Conservation (phyloP, 768 basidiomycete genomes). For the Baorangia bicolor region DNA sequence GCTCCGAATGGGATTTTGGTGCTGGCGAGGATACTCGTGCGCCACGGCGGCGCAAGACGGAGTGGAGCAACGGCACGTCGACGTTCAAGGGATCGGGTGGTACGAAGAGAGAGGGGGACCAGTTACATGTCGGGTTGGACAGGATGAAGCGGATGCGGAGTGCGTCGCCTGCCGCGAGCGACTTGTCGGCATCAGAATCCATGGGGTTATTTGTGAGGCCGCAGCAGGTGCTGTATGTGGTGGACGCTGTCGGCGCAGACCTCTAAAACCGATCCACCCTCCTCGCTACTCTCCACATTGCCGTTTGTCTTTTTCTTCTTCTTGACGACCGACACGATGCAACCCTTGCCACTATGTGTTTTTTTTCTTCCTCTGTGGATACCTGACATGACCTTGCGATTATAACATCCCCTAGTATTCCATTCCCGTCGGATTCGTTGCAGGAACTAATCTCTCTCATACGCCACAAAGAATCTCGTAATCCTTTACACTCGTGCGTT, state of each 20-base stretch:
- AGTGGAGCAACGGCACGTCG: conserved; percentile 30
- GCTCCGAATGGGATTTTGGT: conserved; percentile 65
- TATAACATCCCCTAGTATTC: conserved; percentile 13
- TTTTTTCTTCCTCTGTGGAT: conserved; percentile 9
- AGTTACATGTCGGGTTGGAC: conserved; percentile 39
- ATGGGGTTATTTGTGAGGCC: conserved; percentile 80
- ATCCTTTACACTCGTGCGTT: conserved; percentile 11
- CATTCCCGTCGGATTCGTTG: conserved; percentile 11
- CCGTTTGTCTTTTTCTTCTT: neutral
- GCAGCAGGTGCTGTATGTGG: conserved; percentile 83
- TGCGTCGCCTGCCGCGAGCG: conserved; percentile 63
- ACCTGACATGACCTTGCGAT: conserved; percentile 10
- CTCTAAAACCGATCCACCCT: conserved; percentile 36
- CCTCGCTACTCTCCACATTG: neutral
- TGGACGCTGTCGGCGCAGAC: conserved; percentile 75
- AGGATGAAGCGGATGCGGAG: conserved; percentile 61
- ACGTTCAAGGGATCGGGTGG: conserved; percentile 37
- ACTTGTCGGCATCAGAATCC: conserved; percentile 59
- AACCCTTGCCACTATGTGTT: neutral
- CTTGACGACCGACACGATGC: conserved; percentile 13
- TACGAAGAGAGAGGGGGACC: conserved; percentile 59
- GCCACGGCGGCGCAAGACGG: conserved; percentile 23
- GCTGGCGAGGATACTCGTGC: conserved; percentile 40
- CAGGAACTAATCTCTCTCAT: conserved; percentile 25
- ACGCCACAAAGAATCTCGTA: conserved; percentile 18